These are phyloP conservation scores for Mychonastes homosphaera DNA, from an alignment of 139 green algal genomes.

Conservation along the genomic window DNA sequence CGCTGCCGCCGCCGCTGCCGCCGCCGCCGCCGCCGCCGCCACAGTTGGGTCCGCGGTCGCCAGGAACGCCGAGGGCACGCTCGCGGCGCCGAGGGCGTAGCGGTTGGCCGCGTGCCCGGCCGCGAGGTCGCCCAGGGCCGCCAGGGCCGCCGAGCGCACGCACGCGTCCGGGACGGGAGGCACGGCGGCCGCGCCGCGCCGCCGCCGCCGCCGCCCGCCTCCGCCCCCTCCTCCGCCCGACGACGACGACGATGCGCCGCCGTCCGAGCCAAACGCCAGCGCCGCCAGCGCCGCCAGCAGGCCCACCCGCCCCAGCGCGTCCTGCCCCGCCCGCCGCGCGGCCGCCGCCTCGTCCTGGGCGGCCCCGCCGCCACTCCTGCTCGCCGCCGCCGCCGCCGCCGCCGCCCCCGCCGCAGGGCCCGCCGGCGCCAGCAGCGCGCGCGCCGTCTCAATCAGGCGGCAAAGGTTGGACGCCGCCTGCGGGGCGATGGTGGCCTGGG, in stretches of 20 bases:
- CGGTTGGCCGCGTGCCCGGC: neutral
- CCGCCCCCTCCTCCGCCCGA: too few relatives aligned
- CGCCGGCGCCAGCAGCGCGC: slow-evolving; percentile 1
- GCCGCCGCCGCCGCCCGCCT: too few relatives aligned
- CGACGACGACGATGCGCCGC: too few relatives aligned
- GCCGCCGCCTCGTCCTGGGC: slow-evolving; percentile 11
- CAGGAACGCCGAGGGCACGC: neutral
- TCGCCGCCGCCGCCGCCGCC: slow-evolving; percentile 3
- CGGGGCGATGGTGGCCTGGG: neutral
- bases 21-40: too few relatives aligned
- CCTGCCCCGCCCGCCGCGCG: slow-evolving; percentile 35
- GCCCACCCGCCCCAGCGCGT: slow-evolving; percentile 24
- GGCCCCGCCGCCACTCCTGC: neutral
- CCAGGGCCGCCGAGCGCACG: too few relatives aligned
- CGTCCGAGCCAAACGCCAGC: too few relatives aligned
- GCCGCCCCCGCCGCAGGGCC: slow-evolving; percentile 6
- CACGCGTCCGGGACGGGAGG: too few relatives aligned
- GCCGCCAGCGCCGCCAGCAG: slow-evolving; percentile 26
- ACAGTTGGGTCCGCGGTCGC: neutral
- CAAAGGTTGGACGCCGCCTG: slow-evolving; percentile 2
- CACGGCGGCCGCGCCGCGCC: too few relatives aligned
- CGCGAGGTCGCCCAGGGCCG: neutral
- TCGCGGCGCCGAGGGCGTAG: neutral
- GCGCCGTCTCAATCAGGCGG: neutral
- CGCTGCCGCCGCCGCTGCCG: too few relatives aligned